Evolutionary conservation across 2,329 filamentous ascomycete genomes (phyloP), one percentile per base, ranked within the genome.

Genomic region (Sphaerulina vaccinii): DNA sequence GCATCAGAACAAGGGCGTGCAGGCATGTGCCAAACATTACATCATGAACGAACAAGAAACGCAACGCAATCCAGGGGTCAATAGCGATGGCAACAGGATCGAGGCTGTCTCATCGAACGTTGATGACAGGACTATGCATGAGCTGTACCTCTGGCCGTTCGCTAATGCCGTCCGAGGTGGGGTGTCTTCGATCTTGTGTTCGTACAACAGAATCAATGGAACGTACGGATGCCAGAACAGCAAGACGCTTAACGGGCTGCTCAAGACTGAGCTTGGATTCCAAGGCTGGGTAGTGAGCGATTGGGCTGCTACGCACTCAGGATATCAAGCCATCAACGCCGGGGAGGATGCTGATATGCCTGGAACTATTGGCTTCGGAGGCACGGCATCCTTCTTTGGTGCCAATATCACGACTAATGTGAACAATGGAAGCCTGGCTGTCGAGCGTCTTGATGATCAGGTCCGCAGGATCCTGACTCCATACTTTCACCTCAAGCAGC

Each of bases 251-350:
- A 88, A 88, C 55, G 82, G 80, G 0, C 74, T 89, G 3, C 71
- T 89, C 7, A 90, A 89, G 61, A 82, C 85, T 35, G 86, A 90
- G 68, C 75, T 89, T 36, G 84, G 83, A 0, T 89, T 88, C 57
- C 84, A 87, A 60, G 86, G 86, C 63, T 83, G 69, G 23, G 54
- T 86, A 23, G 81, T 87, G 75, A 56, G 51, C 13, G 85, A 88
- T 65, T 88, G 85, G 83, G 67, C 79, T 19, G 81, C 79, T 0
- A 81, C 85, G 40, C 74, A 80, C 45, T 75, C 77, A 0, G 81
- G 81, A 1, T 78, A 84, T 0, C 75, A 73, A 0, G 53, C 50
- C 15, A 45, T 45, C n/a, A 44, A 53, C 11, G 56, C 53, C 9
- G 56, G 56, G 3, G 39, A 49, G 15, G 53, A 54, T 18, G 51